Conservation (phyloP, 75 land plant species). For the Azolla pinnata region DNA sequence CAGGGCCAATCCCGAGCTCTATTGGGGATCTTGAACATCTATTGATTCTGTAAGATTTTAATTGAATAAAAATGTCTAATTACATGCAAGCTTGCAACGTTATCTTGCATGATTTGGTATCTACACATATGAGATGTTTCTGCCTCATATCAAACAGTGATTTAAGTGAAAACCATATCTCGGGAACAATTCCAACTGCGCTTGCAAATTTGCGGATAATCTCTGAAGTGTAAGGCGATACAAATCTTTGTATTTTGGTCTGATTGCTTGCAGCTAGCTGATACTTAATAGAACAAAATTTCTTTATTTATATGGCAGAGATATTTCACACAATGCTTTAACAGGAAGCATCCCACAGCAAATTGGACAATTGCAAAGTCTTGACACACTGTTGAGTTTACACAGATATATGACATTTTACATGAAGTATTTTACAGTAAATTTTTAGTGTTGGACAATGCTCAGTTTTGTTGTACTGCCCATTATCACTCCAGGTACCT, state of each 20-base stretch:
- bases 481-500: conserved; percentile 52
- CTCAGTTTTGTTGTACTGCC: no score
- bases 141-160: conserved; percentile 35
- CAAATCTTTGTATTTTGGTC: neutral
- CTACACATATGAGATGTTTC: neutral
- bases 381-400: conserved; percentile 65
- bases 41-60: conserved; percentile 39
- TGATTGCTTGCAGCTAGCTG: neutral
- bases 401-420: no score
- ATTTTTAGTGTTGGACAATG: no score
- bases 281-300: no score
- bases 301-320: conserved; percentile 31
- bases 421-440: no score
- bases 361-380: conserved; percentile 69
- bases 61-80: neutral
- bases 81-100: neutral
- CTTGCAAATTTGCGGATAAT: conserved; percentile 82
- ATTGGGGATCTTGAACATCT: conserved; percentile 90
- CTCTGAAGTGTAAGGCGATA: conserved; percentile 57
- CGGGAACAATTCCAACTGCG: conserved; percentile 67
- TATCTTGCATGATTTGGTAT: neutral
- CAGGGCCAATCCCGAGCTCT: conserved; percentile 66
- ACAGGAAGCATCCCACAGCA: conserved; percentile 50
- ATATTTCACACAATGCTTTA: conserved; percentile 28
- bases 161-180: conserved; percentile 58